Percentiles rank a stretch among this genome's conserved stretches.
phyloP scores from a whole-genome alignment of 495 filamentous ascomycete genomes.

The Aspergillus bridgeri region DNA sequence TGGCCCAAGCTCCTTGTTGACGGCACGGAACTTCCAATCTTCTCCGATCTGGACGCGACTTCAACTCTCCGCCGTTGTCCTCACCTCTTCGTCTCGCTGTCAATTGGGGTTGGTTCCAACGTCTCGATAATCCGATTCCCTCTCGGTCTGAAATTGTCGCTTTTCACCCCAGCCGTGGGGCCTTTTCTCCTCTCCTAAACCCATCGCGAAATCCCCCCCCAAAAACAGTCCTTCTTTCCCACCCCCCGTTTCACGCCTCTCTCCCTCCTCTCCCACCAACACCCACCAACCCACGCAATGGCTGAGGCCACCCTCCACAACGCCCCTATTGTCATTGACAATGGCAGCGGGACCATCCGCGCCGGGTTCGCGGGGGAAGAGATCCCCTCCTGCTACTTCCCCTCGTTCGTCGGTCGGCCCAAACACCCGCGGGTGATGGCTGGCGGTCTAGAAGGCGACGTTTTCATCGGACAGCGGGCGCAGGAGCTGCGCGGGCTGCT shows the following conservation, averaged over 20 bases:
- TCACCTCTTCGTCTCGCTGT: constrained; percentile 1
- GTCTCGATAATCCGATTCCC: neutral
- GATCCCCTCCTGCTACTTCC: constrained; percentile 91
- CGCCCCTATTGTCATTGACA: constrained; percentile 97
- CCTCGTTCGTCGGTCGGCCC: constrained; percentile 95
- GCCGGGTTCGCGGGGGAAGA: constrained; percentile 97
- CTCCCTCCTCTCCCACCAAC: constrained; percentile 14
- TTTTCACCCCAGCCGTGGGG: constrained; percentile 34
- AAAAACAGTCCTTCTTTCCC: constrained; percentile 5
- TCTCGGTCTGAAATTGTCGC: constrained; percentile 8
- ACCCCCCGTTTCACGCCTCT: constrained; percentile 11
- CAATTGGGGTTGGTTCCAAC: neutral
- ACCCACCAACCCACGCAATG: constrained; percentile 51
- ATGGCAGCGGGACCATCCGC: constrained; percentile 95
- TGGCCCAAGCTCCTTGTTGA: constrained; percentile 48
- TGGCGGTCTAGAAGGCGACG: constrained; percentile 92
- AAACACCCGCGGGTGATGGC: constrained; percentile 96
- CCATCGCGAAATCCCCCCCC: constrained; percentile 21
- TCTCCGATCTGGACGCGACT: constrained; percentile 8
- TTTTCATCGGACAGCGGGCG: constrained; percentile 92
- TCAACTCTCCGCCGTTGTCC: neutral
- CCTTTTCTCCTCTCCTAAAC: constrained; percentile 20
- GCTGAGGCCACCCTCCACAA: constrained; percentile 83
- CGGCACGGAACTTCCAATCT: constrained; percentile 17
- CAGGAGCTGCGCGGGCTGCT: constrained; percentile 90